These are phyloP conservation scores for Xylariaceae sp. DNA, from an alignment of 2,329 filamentous ascomycete genomes.

Conservation along the genomic window DNA sequence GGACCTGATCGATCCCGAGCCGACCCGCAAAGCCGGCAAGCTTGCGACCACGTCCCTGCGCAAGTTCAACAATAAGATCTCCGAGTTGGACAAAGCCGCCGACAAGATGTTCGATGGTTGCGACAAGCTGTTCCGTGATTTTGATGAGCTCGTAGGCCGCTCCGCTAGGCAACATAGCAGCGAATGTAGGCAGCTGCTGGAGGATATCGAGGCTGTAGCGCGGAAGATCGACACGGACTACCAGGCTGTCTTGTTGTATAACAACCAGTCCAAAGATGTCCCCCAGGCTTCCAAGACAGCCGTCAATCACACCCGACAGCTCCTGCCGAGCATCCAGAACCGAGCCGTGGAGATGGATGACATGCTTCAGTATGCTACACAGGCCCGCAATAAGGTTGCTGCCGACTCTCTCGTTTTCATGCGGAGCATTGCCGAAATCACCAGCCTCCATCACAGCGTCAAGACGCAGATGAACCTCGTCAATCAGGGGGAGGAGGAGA, in stretches of 20 bases:
- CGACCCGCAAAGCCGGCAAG: conserved; percentile 63
- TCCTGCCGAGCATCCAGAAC: conserved; percentile 51
- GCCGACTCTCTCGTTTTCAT: conserved; percentile 64
- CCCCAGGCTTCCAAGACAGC: conserved; percentile 57
- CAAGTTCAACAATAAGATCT: conserved; percentile 52
- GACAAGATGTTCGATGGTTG: conserved; percentile 54
- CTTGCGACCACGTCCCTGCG: conserved; percentile 51
- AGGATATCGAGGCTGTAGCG: conserved; percentile 79
- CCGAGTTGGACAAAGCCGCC: conserved; percentile 54
- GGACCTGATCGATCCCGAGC: conserved; percentile 68
- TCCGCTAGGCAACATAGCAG: conserved; percentile 50
- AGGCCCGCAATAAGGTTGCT: conserved; percentile 61
- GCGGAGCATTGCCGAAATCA: conserved; percentile 74
- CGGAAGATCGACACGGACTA: conserved; percentile 85
- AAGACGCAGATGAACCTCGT: conserved; percentile 66
- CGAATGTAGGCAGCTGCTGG: conserved; percentile 61
- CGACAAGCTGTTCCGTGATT: conserved; percentile 52
- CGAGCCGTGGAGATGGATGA: conserved; percentile 54
- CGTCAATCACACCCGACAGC: conserved; percentile 53
- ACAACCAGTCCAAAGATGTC: conserved; percentile 53
- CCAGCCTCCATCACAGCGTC: conserved; percentile 63
- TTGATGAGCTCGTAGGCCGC: conserved; percentile 50
- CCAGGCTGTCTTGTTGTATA: conserved; percentile 64
- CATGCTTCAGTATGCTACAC: conserved; percentile 49
- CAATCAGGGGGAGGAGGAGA: conserved; percentile 65